Conservation (phyloP, 1,139 yeast genomes). For the Blastobotrys petasosporus region DNA sequence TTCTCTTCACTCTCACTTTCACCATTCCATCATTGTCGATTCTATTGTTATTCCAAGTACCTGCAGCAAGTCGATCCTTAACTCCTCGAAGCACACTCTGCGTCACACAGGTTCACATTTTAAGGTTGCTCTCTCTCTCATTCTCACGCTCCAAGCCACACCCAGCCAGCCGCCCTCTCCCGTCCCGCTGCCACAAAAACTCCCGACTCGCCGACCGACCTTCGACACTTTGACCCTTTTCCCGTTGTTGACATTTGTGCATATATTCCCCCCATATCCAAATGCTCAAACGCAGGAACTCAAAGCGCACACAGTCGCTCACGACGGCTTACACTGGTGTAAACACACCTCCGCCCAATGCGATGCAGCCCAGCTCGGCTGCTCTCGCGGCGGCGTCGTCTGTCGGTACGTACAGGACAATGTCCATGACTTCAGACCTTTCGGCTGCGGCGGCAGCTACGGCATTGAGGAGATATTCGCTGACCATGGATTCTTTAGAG, state of each 20-base stretch:
- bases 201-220: background rate
- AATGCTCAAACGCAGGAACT: slow-evolving; percentile 22
- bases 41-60: too few relatives aligned
- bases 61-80: too few relatives aligned
- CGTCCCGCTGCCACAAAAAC: background rate
- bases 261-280: too few relatives aligned
- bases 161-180: background rate
- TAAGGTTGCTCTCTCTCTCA: too few relatives aligned
- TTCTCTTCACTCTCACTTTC: too few relatives aligned
- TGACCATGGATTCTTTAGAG: slow-evolving; percentile 26
- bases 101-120: too few relatives aligned
- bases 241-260: slow-evolving; percentile 1
- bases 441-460: slow-evolving; percentile 35
- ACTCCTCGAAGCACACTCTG: too few relatives aligned
- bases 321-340: slow-evolving; percentile 30
- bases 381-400: slow-evolving; percentile 46
- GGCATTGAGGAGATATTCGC: slow-evolving; percentile 34
- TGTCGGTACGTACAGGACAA: slow-evolving; percentile 21
- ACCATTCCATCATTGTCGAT: too few relatives aligned
- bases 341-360: slow-evolving; percentile 27
- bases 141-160: too few relatives aligned
- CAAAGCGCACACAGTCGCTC: slow-evolving; percentile 6
- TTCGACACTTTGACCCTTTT: background rate
- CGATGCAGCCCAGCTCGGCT: slow-evolving; percentile 24
- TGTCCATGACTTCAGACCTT: slow-evolving; percentile 16